These are phyloP conservation scores for Populus pruinosa DNA, from an alignment of 345 rosid species.

Conservation along the genomic window DNA sequence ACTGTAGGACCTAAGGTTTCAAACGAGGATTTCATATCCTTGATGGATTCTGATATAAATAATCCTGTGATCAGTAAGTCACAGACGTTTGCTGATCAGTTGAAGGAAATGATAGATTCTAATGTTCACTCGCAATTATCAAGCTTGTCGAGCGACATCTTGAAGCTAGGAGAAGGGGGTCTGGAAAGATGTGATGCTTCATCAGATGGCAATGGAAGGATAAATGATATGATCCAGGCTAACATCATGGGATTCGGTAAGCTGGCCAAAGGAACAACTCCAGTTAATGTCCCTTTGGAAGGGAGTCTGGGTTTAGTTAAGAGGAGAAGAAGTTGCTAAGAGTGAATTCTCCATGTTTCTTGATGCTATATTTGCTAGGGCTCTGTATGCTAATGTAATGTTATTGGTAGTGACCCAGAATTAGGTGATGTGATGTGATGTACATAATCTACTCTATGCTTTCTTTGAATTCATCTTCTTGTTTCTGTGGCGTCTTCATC, in stretches of 20 bases:
- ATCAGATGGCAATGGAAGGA: constrained; percentile 2
- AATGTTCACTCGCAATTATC: constrained; percentile 14
- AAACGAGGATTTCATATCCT: constrained; percentile 19
- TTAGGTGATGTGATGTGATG: background rate
- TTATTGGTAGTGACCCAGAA: no score
- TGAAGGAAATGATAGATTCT: constrained; percentile 35
- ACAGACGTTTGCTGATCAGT: constrained; percentile 13
- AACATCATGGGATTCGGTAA: constrained; percentile 27
- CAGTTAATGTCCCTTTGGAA: background rate
- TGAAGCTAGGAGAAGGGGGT: constrained; percentile 6
- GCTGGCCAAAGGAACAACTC: constrained; percentile 16
- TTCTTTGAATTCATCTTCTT: no score
- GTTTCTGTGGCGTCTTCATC: background rate
- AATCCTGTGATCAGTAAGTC: constrained; percentile 16
- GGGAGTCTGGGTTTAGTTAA: constrained; percentile 27
- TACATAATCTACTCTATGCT: background rate
- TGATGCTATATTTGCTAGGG: background rate
- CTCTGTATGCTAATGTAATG: background rate
- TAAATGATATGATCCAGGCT: constrained; percentile 35
- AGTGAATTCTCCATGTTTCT: background rate
- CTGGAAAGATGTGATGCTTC: background rate
- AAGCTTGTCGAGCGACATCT: constrained; percentile 4
- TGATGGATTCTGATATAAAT: constrained; percentile 32
- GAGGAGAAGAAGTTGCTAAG: constrained; percentile 29
- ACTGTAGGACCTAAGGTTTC: constrained; percentile 24